Evolutionary conservation across 495 filamentous ascomycete genomes (phyloP).

Genomic region (Aspergillus steynii): DNA sequence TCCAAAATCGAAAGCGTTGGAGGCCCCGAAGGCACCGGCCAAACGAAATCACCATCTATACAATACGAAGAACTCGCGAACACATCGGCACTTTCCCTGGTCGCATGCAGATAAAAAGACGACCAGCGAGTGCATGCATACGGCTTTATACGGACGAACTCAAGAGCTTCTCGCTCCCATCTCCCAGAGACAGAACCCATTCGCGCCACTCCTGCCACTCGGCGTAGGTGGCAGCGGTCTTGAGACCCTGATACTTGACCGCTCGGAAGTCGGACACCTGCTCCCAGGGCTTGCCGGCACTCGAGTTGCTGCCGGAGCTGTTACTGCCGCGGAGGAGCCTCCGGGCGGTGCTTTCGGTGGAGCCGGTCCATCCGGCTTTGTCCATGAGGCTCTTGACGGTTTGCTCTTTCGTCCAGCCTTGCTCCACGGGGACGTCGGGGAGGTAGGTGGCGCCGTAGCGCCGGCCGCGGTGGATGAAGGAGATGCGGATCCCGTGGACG

Average conservation of each 20-base stretch:
- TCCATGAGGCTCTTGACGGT: conserved; percentile 86
- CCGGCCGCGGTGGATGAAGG: conserved; percentile 65
- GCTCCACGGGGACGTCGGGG: conserved; percentile 87
- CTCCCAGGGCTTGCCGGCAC: conserved; percentile 56
- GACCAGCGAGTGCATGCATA: not conserved
- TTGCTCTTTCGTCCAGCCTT: conserved; percentile 95
- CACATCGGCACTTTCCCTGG: not conserved
- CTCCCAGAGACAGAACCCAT: conserved; percentile 59
- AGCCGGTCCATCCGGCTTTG: conserved; percentile 79
- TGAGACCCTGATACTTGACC: conserved; percentile 78
- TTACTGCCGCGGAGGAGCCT: conserved; percentile 36
- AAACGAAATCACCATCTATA: not conserved
- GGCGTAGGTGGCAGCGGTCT: conserved; percentile 64
- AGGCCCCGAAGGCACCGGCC: not conserved
- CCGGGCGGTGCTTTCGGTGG: conserved; percentile 50
- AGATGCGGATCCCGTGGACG: conserved; percentile 78
- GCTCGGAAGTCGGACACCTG: conserved; percentile 70
- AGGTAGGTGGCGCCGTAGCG: conserved; percentile 77
- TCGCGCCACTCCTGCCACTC: conserved; percentile 77
- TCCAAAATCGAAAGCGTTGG: not conserved
- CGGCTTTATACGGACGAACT: not conserved
- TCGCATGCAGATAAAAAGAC: not conserved
- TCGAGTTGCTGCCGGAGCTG: conserved; percentile 10
- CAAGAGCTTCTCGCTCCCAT: conserved; percentile 29
- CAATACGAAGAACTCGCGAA: not conserved